phyloP scores from a whole-genome alignment of 2,329 filamentous ascomycete genomes.

The Exophiala sp. region DNA sequence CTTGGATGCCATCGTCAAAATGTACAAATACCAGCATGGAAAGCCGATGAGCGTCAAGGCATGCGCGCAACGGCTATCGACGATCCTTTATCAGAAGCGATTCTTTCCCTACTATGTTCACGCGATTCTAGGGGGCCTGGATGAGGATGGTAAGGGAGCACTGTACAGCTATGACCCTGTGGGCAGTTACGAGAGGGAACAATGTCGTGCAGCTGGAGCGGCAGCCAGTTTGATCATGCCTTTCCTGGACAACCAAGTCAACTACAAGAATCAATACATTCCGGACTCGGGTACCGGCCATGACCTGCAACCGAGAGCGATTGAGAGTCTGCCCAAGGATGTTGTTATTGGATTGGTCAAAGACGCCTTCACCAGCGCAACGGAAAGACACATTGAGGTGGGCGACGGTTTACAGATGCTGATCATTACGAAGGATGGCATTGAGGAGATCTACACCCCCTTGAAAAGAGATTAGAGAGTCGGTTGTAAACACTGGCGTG shows the following conservation, averaged over 20 bases:
- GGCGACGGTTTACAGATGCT: constrained; percentile 95
- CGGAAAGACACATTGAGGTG: constrained; percentile 98
- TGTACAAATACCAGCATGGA: constrained; percentile 97
- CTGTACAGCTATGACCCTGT: constrained; percentile 98
- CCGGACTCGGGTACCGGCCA: constrained; percentile 80
- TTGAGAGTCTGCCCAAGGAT: constrained; percentile 55
- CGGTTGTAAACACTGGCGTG: not conserved
- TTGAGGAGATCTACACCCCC: constrained; percentile 75
- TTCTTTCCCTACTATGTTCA: constrained; percentile 99
- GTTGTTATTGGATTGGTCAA: constrained; percentile 83
- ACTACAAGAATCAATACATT: constrained; percentile 97
- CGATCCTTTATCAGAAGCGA: constrained; percentile 92
- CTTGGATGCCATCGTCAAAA: constrained; percentile 90
- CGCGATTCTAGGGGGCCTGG: constrained; percentile 86
- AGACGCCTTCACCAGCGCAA: constrained; percentile 96
- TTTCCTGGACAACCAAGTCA: constrained; percentile 98
- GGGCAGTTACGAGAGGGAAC: constrained; percentile 93
- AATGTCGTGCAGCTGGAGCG: constrained; percentile 88
- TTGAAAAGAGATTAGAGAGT: constrained; percentile 80
- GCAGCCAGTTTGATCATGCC: constrained; percentile 96
- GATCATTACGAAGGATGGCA: constrained; percentile 79
- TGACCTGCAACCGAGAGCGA: constrained; percentile 59
- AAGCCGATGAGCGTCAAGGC: constrained; percentile 93
- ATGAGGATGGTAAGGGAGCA: constrained; percentile 89
- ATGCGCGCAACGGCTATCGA: constrained; percentile 88